A percentile compares a stretch with the other conserved stretches of the same genome.
Evolutionary conservation across 116 monocot species (phyloP).

Genomic region (Trichopus zeylanicus): DNA sequence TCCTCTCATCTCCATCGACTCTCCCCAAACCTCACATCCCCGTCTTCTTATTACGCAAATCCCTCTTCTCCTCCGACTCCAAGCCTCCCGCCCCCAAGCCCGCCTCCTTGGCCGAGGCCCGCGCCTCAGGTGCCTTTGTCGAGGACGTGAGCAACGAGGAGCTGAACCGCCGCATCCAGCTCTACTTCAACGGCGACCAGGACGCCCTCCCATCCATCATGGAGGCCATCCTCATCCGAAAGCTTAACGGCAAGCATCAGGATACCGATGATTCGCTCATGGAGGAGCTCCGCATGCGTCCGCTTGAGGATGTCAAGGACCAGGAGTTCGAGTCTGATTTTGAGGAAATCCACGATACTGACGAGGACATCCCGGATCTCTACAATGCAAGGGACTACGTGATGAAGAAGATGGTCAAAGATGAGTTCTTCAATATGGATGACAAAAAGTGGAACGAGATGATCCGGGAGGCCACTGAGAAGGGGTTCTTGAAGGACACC

Average conservation of each 20-base stretch:
- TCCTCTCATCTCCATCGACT: neutral
- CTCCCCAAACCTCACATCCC: neutral
- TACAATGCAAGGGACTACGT: constrained; percentile 60
- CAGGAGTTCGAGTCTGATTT: constrained; percentile 83
- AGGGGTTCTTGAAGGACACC: constrained; percentile 63
- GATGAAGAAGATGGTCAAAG: constrained; percentile 48
- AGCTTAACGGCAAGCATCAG: constrained; percentile 45
- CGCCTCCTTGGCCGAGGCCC: constrained; percentile 5
- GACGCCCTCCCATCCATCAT: constrained; percentile 33
- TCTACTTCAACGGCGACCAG: constrained; percentile 59
- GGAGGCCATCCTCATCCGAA: constrained; percentile 54
- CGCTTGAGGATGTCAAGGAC: constrained; percentile 48
- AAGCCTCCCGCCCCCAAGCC: neutral
- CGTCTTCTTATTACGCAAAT: neutral
- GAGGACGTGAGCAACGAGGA: constrained; percentile 57
- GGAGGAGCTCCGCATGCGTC: constrained; percentile 61
- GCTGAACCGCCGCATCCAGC: constrained; percentile 51
- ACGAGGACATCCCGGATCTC: constrained; percentile 74
- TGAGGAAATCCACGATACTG: constrained; percentile 70
- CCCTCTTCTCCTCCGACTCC: neutral
- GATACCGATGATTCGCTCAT: constrained; percentile 75
- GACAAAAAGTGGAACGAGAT: constrained; percentile 83
- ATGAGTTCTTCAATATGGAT: constrained; percentile 85
- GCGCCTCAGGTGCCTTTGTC: constrained; percentile 1
- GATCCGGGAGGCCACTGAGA: constrained; percentile 63